Conservation (phyloP, 2,329 filamentous ascomycete species). For the Mariannaea elegans region DNA sequence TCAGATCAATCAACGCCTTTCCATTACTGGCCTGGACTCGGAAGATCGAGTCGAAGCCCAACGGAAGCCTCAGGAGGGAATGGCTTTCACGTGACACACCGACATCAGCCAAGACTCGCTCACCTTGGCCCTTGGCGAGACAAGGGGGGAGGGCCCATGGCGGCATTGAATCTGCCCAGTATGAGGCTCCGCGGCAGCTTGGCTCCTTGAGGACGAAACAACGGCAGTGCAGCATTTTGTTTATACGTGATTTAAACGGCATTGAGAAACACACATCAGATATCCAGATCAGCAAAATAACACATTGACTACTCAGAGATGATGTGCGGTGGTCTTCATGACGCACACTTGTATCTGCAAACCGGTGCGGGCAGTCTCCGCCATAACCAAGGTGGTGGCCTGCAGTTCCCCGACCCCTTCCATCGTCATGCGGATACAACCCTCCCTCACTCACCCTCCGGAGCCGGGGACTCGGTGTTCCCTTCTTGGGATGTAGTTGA, state of each 20-base stretch:
- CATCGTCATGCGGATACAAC: background rate
- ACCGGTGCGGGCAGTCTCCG: constrained; percentile 8
- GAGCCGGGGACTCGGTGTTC: background rate
- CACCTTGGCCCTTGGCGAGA: background rate
- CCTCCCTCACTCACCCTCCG: constrained; percentile 1
- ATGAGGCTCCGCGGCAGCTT: constrained; percentile 30
- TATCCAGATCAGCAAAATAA: background rate
- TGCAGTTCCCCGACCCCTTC: constrained; percentile 9
- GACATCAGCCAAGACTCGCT: background rate
- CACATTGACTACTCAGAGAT: background rate
- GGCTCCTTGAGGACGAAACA: constrained; percentile 5
- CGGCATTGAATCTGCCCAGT: constrained; percentile 9
- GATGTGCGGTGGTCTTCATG: constrained; percentile 1
- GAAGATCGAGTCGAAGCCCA: background rate
- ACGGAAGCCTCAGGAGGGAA: background rate
- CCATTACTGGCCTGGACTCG: background rate
- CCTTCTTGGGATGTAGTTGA: background rate
- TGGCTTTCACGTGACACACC: background rate
- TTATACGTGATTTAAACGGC: background rate
- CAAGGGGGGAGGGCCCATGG: constrained; percentile 2
- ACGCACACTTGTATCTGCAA: constrained; percentile 6
- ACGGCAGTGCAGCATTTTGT: background rate
- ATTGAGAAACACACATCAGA: background rate
- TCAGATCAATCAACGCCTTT: background rate
- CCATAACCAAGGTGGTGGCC: constrained; percentile 7